phyloP scores from a whole-genome alignment of 2,329 filamentous ascomycete species.

The Paecilomyces variotii region DNA sequence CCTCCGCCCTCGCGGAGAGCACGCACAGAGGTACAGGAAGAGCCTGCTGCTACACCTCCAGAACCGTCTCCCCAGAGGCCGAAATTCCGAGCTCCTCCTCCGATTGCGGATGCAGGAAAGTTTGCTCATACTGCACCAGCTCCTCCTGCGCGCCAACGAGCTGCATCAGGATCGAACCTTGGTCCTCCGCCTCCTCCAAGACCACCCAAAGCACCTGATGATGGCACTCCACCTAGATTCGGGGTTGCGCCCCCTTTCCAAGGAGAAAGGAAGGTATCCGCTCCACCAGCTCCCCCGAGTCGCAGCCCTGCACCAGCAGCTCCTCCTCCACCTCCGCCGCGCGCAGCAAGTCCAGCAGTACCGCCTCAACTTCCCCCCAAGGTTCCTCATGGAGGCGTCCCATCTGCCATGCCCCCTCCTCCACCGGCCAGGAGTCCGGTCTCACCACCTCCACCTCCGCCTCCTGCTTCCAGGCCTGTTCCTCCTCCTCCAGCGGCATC shows the following conservation, averaged over 20 bases:
- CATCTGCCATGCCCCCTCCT: conserved; percentile 42
- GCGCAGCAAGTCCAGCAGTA: conserved; percentile 35
- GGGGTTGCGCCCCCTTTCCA: conserved; percentile 73
- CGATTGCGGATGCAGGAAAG: conserved; percentile 82
- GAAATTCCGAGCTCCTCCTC: conserved; percentile 76
- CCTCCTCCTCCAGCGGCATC: conserved; percentile 25
- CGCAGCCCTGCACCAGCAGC: conserved; percentile 50
- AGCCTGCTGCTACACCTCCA: conserved; percentile 50
- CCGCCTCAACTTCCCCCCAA: conserved; percentile 45
- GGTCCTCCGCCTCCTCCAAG: conserved; percentile 61
- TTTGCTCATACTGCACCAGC: conserved; percentile 54
- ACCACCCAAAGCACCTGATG: conserved; percentile 62
- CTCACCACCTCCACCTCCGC: conserved; percentile 37
- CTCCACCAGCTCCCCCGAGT: conserved; percentile 66
- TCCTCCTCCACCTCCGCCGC: conserved; percentile 60
- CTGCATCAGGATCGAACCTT: conserved; percentile 42
- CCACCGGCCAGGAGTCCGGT: conserved; percentile 41
- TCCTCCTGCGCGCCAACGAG: conserved; percentile 41
- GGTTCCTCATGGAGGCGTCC: conserved; percentile 27
- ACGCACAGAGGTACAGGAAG: conserved; percentile 36
- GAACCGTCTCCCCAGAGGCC: conserved; percentile 64
- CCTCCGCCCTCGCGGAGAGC: conserved; percentile 45
- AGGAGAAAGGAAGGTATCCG: conserved; percentile 53
- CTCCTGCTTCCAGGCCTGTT: conserved; percentile 22
- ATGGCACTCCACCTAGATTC: conserved; percentile 58